These are phyloP conservation scores for Fraxinus baroniana DNA, from an alignment of 305 asterid species.

Conservation along the genomic window DNA sequence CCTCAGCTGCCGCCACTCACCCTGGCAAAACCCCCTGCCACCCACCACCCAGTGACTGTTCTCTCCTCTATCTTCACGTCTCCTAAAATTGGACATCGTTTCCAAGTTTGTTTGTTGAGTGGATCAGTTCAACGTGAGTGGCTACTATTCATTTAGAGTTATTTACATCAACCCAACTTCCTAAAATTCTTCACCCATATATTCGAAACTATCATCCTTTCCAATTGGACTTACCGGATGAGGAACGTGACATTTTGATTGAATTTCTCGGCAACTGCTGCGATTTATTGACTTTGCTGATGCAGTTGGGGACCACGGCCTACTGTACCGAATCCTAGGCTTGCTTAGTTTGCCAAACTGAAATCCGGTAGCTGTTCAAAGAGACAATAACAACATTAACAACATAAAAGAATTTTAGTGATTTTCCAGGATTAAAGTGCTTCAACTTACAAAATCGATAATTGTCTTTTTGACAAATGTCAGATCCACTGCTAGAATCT, in stretches of 20 bases:
- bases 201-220: not conserved
- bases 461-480: slow-evolving; percentile 59
- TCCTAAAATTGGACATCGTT: not conserved
- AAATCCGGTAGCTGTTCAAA: slow-evolving; percentile 58
- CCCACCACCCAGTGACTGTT: not conserved
- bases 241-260: slow-evolving; percentile 39
- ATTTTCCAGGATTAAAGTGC: not conserved
- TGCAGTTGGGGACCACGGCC: slow-evolving; percentile 68
- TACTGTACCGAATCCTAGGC: slow-evolving; percentile 64
- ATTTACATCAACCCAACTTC: not conserved
- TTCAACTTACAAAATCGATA: slow-evolving; percentile 59
- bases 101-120: not conserved
- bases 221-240: slow-evolving; percentile 44
- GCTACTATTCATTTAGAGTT: not conserved
- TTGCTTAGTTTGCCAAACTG: slow-evolving; percentile 73
- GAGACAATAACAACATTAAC: not conserved
- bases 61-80: not conserved
- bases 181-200: not conserved
- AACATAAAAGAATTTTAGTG: not conserved
- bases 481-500: slow-evolving; percentile 89
- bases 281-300: slow-evolving; percentile 56
- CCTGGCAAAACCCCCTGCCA: not conserved
- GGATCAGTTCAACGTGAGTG: not conserved
- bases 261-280: slow-evolving; percentile 50
- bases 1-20: not conserved